Evolutionary conservation across 208 protist species (phyloP).

Genomic region (Trypanosoma congolense): DNA sequence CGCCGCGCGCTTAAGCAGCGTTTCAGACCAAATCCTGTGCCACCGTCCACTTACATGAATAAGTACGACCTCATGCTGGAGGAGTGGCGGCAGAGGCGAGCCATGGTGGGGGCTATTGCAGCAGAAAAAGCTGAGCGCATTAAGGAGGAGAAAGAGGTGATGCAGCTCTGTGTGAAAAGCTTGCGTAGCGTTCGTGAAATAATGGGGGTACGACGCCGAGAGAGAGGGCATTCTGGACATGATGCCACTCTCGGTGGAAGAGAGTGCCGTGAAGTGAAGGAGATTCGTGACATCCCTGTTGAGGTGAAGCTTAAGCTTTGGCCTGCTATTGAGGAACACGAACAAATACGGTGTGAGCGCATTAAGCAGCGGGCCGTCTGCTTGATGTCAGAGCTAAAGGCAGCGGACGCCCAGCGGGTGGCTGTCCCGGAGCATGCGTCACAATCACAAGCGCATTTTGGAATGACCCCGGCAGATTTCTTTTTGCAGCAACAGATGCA

Average conservation of each 20-base stretch:
- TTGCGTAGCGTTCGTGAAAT: slow-evolving; percentile 50
- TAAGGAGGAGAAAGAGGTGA: slow-evolving; percentile 44
- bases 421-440: slow-evolving; percentile 37
- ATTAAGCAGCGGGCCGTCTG: slow-evolving; percentile 52
- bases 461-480: not conserved
- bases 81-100: slow-evolving; percentile 84
- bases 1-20: slow-evolving; percentile 22
- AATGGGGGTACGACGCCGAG: slow-evolving; percentile 35
- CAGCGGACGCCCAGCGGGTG: slow-evolving; percentile 32
- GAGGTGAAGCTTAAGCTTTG: slow-evolving; percentile 78
- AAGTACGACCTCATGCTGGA: slow-evolving; percentile 89
- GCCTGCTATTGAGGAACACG: slow-evolving; percentile 78
- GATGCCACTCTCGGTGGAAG: slow-evolving; percentile 20
- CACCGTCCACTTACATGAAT: slow-evolving; percentile 81
- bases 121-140: slow-evolving; percentile 49
- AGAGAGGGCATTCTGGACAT: slow-evolving; percentile 19
- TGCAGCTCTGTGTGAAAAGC: slow-evolving; percentile 41
- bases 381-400: slow-evolving; percentile 40
- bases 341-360: slow-evolving; percentile 68
- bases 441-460: slow-evolving; percentile 16
- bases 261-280: slow-evolving; percentile 5
- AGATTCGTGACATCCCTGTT: slow-evolving; percentile 44
- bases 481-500: slow-evolving; percentile 1
- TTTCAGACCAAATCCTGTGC: slow-evolving; percentile 63
- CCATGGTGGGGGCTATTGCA: slow-evolving; percentile 53